phyloP scores from a whole-genome alignment of 352 stramenopile species.

The Pythium vanterpoolii region DNA sequence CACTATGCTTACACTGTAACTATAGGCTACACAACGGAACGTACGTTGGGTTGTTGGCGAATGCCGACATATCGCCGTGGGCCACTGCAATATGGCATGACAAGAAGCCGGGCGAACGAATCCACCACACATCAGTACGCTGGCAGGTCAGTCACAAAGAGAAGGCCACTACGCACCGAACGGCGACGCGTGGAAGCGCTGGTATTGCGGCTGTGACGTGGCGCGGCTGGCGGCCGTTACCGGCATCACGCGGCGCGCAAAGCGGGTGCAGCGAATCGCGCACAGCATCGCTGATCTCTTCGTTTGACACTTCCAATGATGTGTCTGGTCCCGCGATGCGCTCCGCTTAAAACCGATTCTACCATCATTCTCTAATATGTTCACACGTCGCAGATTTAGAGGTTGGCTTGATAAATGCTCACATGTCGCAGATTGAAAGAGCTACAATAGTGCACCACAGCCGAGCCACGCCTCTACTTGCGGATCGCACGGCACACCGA shows the following conservation, averaged over 20 bases:
- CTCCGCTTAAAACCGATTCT: background rate
- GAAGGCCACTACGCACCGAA: conserved; percentile 19
- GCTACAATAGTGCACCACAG: too few species aligned
- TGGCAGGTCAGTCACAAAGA: background rate
- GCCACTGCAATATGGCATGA: conserved; percentile 14
- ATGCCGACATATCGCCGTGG: conserved; percentile 59
- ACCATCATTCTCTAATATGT: background rate
- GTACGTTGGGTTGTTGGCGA: conserved; percentile 60
- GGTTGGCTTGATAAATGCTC: background rate
- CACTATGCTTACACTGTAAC: too few species aligned
- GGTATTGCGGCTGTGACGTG: background rate
- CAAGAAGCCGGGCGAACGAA: conserved; percentile 5
- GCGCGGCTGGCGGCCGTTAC: conserved; percentile 1
- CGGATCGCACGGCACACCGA: conserved; percentile 17
- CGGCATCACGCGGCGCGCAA: conserved; percentile 6
- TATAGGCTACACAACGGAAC: conserved; percentile 9
- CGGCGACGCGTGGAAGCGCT: conserved; percentile 45
- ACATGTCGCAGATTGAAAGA: conserved; percentile 6
- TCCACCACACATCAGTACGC: background rate
- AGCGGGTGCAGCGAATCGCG: conserved; percentile 2
- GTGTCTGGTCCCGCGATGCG: background rate
- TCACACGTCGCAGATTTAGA: background rate
- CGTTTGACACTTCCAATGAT: background rate
- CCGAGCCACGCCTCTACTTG: conserved; percentile 22
- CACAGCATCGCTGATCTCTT: background rate